Evolutionary conservation across 2,329 filamentous ascomycete genomes (phyloP).

Genomic region (Penicillium nordicum): DNA sequence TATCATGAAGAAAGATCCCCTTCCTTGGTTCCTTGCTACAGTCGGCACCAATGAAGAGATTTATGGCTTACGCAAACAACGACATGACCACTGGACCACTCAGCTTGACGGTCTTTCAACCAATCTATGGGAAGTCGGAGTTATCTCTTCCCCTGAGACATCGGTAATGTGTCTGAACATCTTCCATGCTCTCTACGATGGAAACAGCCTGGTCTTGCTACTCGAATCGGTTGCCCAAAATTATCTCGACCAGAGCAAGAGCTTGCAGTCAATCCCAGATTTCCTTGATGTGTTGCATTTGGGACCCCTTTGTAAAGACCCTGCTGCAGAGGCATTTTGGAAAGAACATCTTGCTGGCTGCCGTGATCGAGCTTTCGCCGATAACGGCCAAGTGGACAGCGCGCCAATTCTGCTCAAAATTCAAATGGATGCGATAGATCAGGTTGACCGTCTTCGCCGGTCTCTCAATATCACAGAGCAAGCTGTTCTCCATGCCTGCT

Average conservation of each 20-base stretch:
- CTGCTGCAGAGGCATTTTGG: slow-evolving; percentile 67
- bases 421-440: slow-evolving; percentile 35
- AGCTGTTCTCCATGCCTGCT: slow-evolving; percentile 71
- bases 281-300: slow-evolving; percentile 67
- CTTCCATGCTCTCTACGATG: slow-evolving; percentile 87
- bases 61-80: slow-evolving; percentile 33
- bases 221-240: slow-evolving; percentile 55
- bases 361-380: slow-evolving; percentile 16
- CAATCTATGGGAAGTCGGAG: slow-evolving; percentile 34
- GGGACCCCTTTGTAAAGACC: slow-evolving; percentile 59
- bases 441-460: slow-evolving; percentile 54
- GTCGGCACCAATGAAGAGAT: slow-evolving; percentile 31
- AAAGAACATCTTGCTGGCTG: slow-evolving; percentile 49
- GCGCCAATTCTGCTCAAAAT: slow-evolving; percentile 16
- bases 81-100: slow-evolving; percentile 52
- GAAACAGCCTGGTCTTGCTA: slow-evolving; percentile 69
- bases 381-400: slow-evolving; percentile 7
- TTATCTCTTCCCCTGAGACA: slow-evolving; percentile 25
- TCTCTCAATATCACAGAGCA: slow-evolving; percentile 71
- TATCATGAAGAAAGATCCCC: slow-evolving; percentile 48
- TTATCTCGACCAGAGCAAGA: slow-evolving; percentile 43
- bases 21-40: slow-evolving; percentile 47
- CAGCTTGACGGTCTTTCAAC: slow-evolving; percentile 47
- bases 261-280: slow-evolving; percentile 31
- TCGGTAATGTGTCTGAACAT: slow-evolving; percentile 61